Conservation (phyloP, 2,329 filamentous ascomycete genomes). For the Colletotrichum sp. region DNA sequence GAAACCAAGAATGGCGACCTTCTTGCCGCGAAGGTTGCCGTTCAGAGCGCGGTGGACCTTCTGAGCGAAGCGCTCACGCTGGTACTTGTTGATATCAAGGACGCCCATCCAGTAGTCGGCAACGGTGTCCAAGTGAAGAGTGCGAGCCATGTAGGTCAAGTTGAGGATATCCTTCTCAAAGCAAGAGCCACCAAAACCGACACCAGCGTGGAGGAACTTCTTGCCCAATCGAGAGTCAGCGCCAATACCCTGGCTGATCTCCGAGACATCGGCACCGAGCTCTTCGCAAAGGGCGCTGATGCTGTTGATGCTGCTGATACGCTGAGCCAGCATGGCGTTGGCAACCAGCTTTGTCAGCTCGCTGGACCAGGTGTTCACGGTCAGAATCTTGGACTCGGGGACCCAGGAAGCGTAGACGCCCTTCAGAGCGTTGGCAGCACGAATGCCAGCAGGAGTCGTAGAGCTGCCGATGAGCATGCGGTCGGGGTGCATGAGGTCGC, state of each 20-base stretch:
- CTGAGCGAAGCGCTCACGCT: slow-evolving; percentile 70
- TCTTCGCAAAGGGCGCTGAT: slow-evolving; percentile 81
- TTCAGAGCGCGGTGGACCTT: slow-evolving; percentile 71
- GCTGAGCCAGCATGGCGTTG: slow-evolving; percentile 81
- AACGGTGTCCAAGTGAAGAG: slow-evolving; percentile 72
- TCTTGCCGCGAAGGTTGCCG: slow-evolving; percentile 73
- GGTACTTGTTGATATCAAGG: slow-evolving; percentile 78
- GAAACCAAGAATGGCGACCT: slow-evolving; percentile 75
- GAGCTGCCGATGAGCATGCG: slow-evolving; percentile 77
- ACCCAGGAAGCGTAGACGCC: slow-evolving; percentile 76
- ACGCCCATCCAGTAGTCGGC: slow-evolving; percentile 78
- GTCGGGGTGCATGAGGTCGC: slow-evolving; percentile 73
- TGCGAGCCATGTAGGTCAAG: slow-evolving; percentile 75
- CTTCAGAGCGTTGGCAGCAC: slow-evolving; percentile 67
- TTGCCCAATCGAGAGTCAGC: slow-evolving; percentile 74
- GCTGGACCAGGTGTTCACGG: slow-evolving; percentile 77
- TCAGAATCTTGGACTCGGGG: slow-evolving; percentile 68
- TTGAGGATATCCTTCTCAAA: slow-evolving; percentile 83
- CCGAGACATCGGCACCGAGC: slow-evolving; percentile 76
- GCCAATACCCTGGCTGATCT: slow-evolving; percentile 71
- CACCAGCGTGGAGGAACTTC: slow-evolving; percentile 75
- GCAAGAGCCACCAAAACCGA: slow-evolving; percentile 82
- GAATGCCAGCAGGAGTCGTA: slow-evolving; percentile 61
- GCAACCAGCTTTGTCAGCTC: slow-evolving; percentile 81
- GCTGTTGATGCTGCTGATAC: slow-evolving; percentile 82